phyloP scores from a whole-genome alignment of 352 stramenopile species.

The Globisporangium yorkense region DNA sequence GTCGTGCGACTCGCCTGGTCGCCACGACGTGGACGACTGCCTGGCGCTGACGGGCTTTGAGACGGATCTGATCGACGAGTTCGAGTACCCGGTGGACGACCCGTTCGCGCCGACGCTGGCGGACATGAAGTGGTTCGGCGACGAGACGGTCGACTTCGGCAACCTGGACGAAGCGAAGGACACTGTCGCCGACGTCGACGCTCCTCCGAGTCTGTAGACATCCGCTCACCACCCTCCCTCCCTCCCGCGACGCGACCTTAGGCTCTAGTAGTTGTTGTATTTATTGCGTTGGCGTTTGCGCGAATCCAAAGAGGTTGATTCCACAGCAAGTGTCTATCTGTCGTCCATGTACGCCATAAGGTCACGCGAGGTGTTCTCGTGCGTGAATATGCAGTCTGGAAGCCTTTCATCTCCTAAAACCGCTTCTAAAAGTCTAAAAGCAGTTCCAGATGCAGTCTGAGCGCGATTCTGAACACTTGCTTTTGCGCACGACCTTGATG shows the following conservation, averaged over 20 bases:
- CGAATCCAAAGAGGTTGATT: neutral
- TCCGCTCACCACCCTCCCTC: no score
- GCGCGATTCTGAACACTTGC: no score
- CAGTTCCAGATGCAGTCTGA: no score
- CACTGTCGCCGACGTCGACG: constrained; percentile 17
- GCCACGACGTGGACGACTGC: constrained; percentile 33
- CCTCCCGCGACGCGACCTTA: neutral
- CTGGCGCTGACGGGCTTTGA: constrained; percentile 40
- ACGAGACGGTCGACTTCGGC: constrained; percentile 45
- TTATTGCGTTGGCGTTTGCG: neutral
- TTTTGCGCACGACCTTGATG: no score
- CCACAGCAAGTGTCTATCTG: no score
- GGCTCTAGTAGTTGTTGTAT: neutral
- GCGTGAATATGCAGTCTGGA: no score
- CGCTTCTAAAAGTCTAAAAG: no score
- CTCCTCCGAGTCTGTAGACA: neutral
- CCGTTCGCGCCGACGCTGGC: constrained; percentile 51
- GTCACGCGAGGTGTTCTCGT: no score
- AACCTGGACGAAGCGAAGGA: constrained; percentile 19
- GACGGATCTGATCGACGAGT: constrained; percentile 71
- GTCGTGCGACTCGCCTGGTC: constrained; percentile 46
- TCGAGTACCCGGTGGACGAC: constrained; percentile 79
- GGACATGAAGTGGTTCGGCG: constrained; percentile 61
- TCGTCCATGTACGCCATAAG: no score
- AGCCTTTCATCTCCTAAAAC: no score